Conservation (phyloP, 2,329 filamentous ascomycete genomes). For the Setomelanomma holmii region DNA sequence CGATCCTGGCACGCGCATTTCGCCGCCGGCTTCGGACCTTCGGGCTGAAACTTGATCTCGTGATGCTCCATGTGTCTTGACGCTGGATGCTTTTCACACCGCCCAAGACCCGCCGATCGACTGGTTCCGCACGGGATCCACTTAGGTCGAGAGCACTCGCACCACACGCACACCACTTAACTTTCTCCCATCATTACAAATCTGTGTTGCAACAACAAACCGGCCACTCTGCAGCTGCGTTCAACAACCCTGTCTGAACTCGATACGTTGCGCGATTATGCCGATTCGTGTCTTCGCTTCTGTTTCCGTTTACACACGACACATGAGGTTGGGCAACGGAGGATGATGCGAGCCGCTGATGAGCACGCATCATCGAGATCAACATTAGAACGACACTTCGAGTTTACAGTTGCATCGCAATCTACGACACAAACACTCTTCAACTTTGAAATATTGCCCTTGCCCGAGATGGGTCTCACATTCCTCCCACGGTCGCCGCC, state of each 20-base stretch:
- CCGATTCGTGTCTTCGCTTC: slow-evolving; percentile 24
- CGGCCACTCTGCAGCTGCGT: background rate
- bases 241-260: background rate
- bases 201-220: background rate
- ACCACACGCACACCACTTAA: slow-evolving; percentile 17
- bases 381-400: slow-evolving; percentile 12
- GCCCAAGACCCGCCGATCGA: slow-evolving; percentile 12
- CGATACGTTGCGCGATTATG: slow-evolving; percentile 35
- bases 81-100: slow-evolving; percentile 14
- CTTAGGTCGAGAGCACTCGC: slow-evolving; percentile 18
- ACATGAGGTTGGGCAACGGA: slow-evolving; percentile 39
- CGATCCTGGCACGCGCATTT: slow-evolving; percentile 10
- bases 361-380: slow-evolving; percentile 16
- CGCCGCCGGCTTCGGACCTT: slow-evolving; percentile 12
- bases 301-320: slow-evolving; percentile 29
- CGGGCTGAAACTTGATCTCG: slow-evolving; percentile 22
- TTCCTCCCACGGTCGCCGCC: slow-evolving; percentile 39
- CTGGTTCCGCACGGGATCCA: slow-evolving; percentile 17
- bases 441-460: slow-evolving; percentile 40
- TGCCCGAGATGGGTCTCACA: slow-evolving; percentile 39
- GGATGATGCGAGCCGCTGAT: slow-evolving; percentile 33
- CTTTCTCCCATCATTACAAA: background rate
- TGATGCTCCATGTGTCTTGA: slow-evolving; percentile 20
- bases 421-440: slow-evolving; percentile 29
- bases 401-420: slow-evolving; percentile 14